Conservation (phyloP, 768 basidiomycete genomes). For the Dacryopinax primogenitus region DNA sequence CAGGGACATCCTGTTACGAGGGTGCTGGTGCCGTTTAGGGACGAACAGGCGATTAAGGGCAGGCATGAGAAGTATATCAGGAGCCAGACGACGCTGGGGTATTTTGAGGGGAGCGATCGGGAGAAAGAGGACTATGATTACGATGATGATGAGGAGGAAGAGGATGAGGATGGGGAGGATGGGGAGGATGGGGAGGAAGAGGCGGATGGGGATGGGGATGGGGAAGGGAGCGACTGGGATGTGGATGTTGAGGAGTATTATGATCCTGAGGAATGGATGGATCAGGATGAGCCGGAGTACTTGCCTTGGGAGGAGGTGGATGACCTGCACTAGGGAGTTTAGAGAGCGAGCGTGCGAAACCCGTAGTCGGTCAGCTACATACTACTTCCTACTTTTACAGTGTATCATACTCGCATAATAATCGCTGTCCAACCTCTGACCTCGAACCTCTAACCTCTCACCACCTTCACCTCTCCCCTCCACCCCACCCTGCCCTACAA, state of each 20-base stretch:
- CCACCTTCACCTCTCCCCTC: neutral
- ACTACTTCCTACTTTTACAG: too few species aligned
- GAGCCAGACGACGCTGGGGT: neutral
- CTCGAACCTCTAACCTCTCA: neutral
- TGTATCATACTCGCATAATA: too few species aligned
- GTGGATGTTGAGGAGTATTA: neutral
- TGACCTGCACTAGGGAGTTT: too few species aligned
- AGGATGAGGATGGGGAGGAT: neutral
- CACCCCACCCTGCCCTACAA: too few species aligned
- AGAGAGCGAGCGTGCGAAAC: too few species aligned
- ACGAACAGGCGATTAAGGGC: neutral
- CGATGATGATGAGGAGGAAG: neutral
- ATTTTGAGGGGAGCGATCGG: conserved; percentile 8
- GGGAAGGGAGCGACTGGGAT: neutral
- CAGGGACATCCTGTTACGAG: neutral
- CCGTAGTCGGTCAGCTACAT: too few species aligned
- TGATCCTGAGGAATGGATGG: neutral
- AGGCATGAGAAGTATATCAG: neutral
- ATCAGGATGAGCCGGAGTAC: too few species aligned
- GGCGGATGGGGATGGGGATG: neutral
- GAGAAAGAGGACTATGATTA: neutral
- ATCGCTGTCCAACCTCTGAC: neutral
- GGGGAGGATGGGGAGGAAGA: neutral
- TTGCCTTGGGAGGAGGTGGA: too few species aligned
- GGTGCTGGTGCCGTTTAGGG: neutral